Conservation (phyloP, 2,329 filamentous ascomycete genomes). For the Fonsecaea multimorphosa region DNA sequence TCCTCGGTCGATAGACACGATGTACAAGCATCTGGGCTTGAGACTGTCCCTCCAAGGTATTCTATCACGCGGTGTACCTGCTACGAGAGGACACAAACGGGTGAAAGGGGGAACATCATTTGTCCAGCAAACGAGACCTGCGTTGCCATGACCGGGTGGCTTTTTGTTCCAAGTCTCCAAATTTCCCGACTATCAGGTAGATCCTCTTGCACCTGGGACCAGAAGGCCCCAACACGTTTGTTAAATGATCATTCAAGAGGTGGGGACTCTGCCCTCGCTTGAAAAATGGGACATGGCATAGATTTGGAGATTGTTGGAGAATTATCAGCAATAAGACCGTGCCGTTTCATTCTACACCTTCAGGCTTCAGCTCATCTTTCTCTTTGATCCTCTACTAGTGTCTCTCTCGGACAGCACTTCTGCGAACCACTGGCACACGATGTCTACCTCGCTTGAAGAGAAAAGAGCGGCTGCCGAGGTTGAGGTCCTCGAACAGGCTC, state of each 20-base stretch:
- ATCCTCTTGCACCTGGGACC: background rate
- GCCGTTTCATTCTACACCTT: background rate
- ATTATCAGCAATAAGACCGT: background rate
- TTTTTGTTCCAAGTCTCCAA: background rate
- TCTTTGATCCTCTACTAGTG: background rate
- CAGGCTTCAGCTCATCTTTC: background rate
- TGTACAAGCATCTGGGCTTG: background rate
- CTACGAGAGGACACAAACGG: background rate
- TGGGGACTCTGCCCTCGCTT: background rate
- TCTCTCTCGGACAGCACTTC: background rate
- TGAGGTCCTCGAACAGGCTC: constrained; percentile 2
- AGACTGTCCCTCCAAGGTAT: background rate
- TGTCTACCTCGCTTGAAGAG: constrained; percentile 13
- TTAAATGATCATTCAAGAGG: background rate
- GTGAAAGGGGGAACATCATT: background rate
- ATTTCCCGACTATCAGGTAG: background rate
- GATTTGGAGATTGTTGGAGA: background rate
- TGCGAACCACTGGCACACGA: background rate
- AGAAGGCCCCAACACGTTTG: background rate
- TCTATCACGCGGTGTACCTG: background rate
- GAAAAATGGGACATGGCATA: background rate
- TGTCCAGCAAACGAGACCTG: background rate
- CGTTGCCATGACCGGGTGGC: background rate
- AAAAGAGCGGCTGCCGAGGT: background rate
- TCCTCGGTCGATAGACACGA: background rate